Base-by-base conservation (phyloP, 2,329 filamentous ascomycete genomes). In the Cercospora citrullina region DNA sequence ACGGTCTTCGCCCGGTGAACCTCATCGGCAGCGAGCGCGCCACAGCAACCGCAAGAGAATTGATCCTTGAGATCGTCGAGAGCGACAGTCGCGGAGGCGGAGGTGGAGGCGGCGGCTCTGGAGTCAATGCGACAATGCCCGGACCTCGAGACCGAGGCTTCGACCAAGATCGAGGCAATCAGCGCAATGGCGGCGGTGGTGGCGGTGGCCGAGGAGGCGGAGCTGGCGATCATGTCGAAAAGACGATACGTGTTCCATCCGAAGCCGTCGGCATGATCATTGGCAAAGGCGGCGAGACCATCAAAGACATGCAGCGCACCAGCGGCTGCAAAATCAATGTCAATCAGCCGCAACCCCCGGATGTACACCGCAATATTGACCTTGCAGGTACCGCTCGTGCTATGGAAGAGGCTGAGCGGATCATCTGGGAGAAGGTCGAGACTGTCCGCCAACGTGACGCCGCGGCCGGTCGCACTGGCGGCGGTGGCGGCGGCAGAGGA, bases 181-280 rank as follows among this genome's bases (percentile, higher is more conserved):
- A 58, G 53, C 63, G 65, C 45, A 64, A 68, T 65, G 81, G 82
- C 68, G 82, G 67, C 23, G 77, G 77, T 65, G 79, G 78, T 31
- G 82, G 80, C 65, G 80, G 79, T 39, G 76, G 75, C 68, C 81
- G 79, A 33, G 79, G 79, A 39, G 78, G 76, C 68, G 82, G 82
- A 21, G 81, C 80, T 3, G 78, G 78, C 26, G 90, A 91, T 73
- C 78, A 79, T 36, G 88, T 91, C 73, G 94, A 94, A 82, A 86
- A 97, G 76, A 89, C 88, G 48, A 92, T 97, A 70, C 89, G 88
- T 73, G 93, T 97, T 9, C 93, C 93, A 12, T 94, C 93, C 23
- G 93, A 97, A 78, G 91, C 93, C 5, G 93, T 97, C 64, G 93
- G 93, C 69, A 97, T 97, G 93, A 96, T 97, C 72, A 97, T 97